A percentile compares a stretch with the other conserved stretches of the same genome.
Evolutionary conservation across 345 rosid genomes (phyloP).

Genomic region (Raphanus sativus): DNA sequence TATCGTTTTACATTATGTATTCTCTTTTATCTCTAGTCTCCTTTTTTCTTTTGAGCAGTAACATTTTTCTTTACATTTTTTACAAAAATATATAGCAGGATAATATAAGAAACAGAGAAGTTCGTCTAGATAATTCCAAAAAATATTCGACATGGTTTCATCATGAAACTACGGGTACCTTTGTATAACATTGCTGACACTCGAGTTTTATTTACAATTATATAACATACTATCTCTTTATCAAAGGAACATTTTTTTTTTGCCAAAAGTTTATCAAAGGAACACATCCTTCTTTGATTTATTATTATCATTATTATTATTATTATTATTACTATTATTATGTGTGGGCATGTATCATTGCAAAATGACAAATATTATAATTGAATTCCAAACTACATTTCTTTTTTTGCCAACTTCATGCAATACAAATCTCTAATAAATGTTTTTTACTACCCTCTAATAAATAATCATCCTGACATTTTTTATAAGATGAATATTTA

Average conservation of each 20-base stretch:
- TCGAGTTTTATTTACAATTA: neutral
- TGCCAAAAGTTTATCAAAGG: neutral
- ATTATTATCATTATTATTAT: neutral
- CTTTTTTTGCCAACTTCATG: neutral
- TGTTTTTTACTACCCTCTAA: neutral
- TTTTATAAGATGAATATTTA: neutral
- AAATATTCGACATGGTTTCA: constrained; percentile 29
- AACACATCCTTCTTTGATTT: neutral
- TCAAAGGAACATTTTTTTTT: neutral
- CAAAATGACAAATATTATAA: constrained; percentile 10
- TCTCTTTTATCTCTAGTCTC: neutral
- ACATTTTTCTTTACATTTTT: neutral
- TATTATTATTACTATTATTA: neutral
- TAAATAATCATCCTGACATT: neutral
- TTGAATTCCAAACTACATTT: neutral
- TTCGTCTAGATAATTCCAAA: neutral
- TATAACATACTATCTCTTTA: neutral
- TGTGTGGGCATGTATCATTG: neutral
- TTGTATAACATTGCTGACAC: constrained; percentile 21
- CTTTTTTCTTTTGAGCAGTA: neutral
- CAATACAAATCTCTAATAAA: neutral
- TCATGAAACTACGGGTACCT: constrained; percentile 18
- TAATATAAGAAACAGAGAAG: neutral
- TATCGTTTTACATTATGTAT: neutral
- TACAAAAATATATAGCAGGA: neutral